Evolutionary conservation across 2,329 filamentous ascomycete genomes (phyloP).

Genomic region (Colletotrichum incanum): DNA sequence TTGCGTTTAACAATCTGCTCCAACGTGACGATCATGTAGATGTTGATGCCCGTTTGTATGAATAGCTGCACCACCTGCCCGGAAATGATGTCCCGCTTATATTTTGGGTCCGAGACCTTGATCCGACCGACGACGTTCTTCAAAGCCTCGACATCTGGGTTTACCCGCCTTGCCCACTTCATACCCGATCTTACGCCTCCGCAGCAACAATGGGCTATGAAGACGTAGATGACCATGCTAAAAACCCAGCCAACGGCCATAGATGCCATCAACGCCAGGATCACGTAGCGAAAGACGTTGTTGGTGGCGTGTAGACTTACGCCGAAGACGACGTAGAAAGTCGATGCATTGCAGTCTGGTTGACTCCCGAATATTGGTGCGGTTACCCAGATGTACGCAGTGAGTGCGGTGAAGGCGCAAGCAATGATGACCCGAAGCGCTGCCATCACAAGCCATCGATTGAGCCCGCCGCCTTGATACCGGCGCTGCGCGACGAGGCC

Average conservation of each 20-base stretch:
- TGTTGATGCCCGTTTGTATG: neutral
- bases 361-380: conserved; percentile 6
- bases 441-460: conserved; percentile 8
- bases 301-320: conserved; percentile 4
- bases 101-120: conserved; percentile 2
- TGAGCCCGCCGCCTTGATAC: conserved; percentile 3
- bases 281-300: conserved; percentile 5
- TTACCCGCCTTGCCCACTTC: neutral
- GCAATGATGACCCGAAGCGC: conserved; percentile 7
- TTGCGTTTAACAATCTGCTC: neutral
- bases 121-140: neutral
- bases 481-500: conserved; percentile 1
- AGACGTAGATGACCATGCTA: neutral
- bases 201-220: neutral
- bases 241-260: neutral
- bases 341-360: neutral
- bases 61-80: neutral
- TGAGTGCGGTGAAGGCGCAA: conserved; percentile 5
- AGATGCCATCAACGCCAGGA: neutral
- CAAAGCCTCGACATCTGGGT: neutral
- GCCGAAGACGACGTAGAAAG: conserved; percentile 7
- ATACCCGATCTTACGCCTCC: neutral
- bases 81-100: neutral
- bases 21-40: neutral
- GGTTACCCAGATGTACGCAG: conserved; percentile 8